phyloP scores from a whole-genome alignment of 1,139 yeast species.

The Saccharomyces hybrid region DNA sequence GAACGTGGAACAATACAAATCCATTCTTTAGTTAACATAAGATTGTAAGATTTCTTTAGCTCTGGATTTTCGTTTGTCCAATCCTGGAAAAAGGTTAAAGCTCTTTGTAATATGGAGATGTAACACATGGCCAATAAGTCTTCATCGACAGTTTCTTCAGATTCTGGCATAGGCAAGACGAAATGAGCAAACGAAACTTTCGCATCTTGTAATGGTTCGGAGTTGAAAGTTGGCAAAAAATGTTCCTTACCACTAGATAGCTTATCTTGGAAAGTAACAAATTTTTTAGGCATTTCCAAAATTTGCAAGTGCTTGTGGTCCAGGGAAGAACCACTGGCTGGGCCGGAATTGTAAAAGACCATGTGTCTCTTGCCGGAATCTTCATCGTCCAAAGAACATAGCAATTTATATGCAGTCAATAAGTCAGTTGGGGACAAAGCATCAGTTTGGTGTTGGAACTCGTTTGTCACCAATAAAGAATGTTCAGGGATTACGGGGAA shows the following conservation, averaged over 20 bases:
- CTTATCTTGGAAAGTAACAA: slow-evolving; percentile 53
- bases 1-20: slow-evolving; percentile 78
- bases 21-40: slow-evolving; percentile 73
- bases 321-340: slow-evolving; percentile 84
- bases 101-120: slow-evolving; percentile 62
- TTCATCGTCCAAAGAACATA: slow-evolving; percentile 36
- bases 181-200: slow-evolving; percentile 77
- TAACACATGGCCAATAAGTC: slow-evolving; percentile 52
- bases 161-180: slow-evolving; percentile 55
- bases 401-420: slow-evolving; percentile 46
- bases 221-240: slow-evolving; percentile 45
- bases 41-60: slow-evolving; percentile 52
- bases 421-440: slow-evolving; percentile 67
- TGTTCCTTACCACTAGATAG: slow-evolving; percentile 42
- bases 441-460: slow-evolving; percentile 61
- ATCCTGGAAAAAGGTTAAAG: slow-evolving; percentile 57
- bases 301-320: slow-evolving; percentile 90
- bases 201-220: slow-evolving; percentile 54
- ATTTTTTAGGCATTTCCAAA: slow-evolving; percentile 57
- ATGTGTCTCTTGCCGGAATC: slow-evolving; percentile 40
- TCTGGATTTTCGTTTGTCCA: slow-evolving; percentile 34
- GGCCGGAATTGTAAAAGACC: slow-evolving; percentile 85
- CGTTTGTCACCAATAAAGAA: slow-evolving; percentile 66
- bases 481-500: slow-evolving; percentile 79
- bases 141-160: slow-evolving; percentile 41